A percentile compares a stretch with the other conserved stretches of the same genome.
Evolutionary conservation across 2,329 filamentous ascomycete genomes (phyloP).

Genomic region (Thielaviopsis punctulata): DNA sequence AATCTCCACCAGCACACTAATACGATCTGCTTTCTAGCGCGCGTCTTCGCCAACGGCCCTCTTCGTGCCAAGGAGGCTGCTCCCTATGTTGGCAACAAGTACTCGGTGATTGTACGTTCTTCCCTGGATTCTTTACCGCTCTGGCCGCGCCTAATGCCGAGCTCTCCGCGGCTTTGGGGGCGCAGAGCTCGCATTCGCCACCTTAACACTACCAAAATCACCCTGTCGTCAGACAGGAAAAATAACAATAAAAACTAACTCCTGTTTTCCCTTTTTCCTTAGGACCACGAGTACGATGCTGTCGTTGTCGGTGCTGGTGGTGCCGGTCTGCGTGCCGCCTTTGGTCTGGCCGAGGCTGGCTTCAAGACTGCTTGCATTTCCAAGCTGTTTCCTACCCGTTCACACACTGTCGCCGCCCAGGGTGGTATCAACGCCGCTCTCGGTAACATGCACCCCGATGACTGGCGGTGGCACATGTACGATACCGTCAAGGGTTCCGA

Average conservation of each 20-base stretch:
- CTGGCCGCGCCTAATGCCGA: neutral
- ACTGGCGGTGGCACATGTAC: constrained; percentile 99
- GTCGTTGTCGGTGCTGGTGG: constrained; percentile 80
- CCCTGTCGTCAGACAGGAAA: too few species aligned
- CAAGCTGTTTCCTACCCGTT: constrained; percentile 74
- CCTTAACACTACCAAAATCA: neutral
- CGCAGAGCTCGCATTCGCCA: neutral
- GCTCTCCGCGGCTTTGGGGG: neutral
- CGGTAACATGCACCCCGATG: constrained; percentile 94
- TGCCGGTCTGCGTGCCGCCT: constrained; percentile 64
- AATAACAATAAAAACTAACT: neutral
- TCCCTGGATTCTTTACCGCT: neutral
- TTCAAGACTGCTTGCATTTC: constrained; percentile 82
- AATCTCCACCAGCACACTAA: neutral
- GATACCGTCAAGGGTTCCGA: constrained; percentile 96
- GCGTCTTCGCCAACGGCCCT: constrained; percentile 71
- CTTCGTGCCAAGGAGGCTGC: constrained; percentile 88
- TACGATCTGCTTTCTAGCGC: constrained; percentile 34
- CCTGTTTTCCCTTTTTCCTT: constrained; percentile 16
- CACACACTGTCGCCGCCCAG: constrained; percentile 66
- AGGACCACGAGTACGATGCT: constrained; percentile 98
- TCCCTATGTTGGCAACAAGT: constrained; percentile 72
- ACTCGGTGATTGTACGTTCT: constrained; percentile 71
- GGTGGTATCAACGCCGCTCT: constrained; percentile 79
- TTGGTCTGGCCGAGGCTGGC: constrained; percentile 72